phyloP scores from a whole-genome alignment of 2,329 filamentous ascomycete genomes.

The Pyricularia sp. region DNA sequence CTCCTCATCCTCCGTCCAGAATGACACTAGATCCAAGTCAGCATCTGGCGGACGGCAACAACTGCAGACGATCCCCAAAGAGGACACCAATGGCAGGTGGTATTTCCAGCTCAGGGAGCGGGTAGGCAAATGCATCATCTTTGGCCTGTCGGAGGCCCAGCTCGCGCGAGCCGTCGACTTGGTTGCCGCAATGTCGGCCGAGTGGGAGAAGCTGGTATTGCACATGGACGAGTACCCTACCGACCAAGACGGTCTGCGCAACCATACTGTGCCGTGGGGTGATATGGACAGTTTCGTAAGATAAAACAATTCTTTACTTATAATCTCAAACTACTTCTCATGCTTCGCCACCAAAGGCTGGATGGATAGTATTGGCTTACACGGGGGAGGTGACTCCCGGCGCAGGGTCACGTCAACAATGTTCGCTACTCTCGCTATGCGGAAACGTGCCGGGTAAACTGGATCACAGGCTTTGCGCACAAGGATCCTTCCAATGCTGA shows the following conservation, averaged over 20 bases:
- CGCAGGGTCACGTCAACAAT: slow-evolving; percentile 73
- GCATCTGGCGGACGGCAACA: background rate
- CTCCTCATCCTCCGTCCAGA: background rate
- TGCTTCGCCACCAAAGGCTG: background rate
- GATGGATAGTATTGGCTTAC: background rate
- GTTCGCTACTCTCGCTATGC: slow-evolving; percentile 76
- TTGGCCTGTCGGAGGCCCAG: slow-evolving; percentile 55
- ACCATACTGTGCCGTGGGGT: slow-evolving; percentile 68
- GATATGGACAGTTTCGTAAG: slow-evolving; percentile 60
- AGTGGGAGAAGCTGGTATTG: slow-evolving; percentile 65
- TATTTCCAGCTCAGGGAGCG: slow-evolving; percentile 57
- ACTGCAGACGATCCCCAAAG: background rate
- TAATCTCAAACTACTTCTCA: background rate
- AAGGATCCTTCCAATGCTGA: slow-evolving; percentile 50
- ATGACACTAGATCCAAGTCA: background rate
- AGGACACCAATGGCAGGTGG: slow-evolving; percentile 35
- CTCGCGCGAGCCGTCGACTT: slow-evolving; percentile 47
- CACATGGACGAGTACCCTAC: slow-evolving; percentile 71
- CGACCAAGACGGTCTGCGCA: slow-evolving; percentile 49
- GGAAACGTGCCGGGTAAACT: slow-evolving; percentile 72
- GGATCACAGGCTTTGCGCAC: slow-evolving; percentile 61
- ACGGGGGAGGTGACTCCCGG: background rate
- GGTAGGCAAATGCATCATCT: slow-evolving; percentile 66
- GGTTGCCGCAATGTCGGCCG: slow-evolving; percentile 46
- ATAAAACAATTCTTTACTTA: background rate